A percentile compares a stretch with the other conserved stretches of the same genome.
Evolutionary conservation across 371 early-diverging fungal species (phyloP).

Genomic region (Blakeslea trispora): DNA sequence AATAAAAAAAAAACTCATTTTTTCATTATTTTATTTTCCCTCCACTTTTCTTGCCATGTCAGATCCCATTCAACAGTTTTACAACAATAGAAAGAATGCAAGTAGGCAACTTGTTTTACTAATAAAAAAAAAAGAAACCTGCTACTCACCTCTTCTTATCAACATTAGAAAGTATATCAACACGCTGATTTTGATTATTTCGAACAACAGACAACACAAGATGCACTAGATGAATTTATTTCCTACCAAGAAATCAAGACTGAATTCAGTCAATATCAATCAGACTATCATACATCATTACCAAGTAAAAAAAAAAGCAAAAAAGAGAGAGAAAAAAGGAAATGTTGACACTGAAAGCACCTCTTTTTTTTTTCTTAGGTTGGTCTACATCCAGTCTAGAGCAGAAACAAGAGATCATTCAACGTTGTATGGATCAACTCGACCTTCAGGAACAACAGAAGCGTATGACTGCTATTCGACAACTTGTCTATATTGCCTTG

Average conservation of each 20-base stretch:
- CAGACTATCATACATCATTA: conserved; percentile 19
- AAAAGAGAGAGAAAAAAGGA: background rate
- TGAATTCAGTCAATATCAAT: conserved; percentile 16
- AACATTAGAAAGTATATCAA: conserved; percentile 20
- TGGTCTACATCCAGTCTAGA: conserved; percentile 14
- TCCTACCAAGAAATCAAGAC: conserved; percentile 56
- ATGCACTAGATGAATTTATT: conserved; percentile 73
- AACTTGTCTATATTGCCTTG: conserved; percentile 62
- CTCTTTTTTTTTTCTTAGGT: conserved; percentile 5
- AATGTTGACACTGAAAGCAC: conserved; percentile 1
- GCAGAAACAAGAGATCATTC: conserved; percentile 38
- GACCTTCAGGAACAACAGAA: conserved; percentile 49
- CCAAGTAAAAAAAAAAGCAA: too few relatives aligned
- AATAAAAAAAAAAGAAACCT: too few relatives aligned
- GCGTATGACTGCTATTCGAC: conserved; percentile 49
- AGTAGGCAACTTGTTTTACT: background rate
- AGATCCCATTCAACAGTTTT: background rate
- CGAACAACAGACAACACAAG: conserved; percentile 53
- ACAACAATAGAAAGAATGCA: background rate
- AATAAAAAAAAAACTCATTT: too few relatives aligned
- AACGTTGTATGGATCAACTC: conserved; percentile 53
- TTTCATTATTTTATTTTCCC: too few relatives aligned
- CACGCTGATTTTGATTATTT: conserved; percentile 54
- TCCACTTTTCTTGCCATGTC: background rate
- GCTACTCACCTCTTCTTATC: too few relatives aligned